Evolutionary conservation across 2,329 filamentous ascomycete species (phyloP).

Genomic region (Epichloe baconii): DNA sequence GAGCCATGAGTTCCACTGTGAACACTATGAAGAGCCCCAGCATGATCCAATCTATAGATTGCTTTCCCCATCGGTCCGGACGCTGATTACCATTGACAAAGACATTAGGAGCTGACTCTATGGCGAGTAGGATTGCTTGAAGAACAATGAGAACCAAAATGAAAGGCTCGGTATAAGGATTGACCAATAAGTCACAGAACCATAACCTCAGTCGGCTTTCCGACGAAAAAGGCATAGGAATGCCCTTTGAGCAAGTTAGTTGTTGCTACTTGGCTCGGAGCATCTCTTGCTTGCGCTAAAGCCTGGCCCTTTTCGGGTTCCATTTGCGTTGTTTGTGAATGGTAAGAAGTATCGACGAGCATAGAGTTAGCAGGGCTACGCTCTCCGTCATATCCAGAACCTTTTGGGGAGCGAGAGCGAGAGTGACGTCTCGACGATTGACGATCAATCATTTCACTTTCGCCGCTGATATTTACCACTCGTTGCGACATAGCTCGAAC

Average conservation of each 20-base stretch:
- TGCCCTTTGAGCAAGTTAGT: slow-evolving; percentile 75
- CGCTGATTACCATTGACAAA: slow-evolving; percentile 48
- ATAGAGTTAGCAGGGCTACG: slow-evolving; percentile 19
- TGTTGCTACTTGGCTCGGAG: slow-evolving; percentile 9
- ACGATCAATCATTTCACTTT: slow-evolving; percentile 70
- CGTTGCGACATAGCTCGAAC: slow-evolving; percentile 86
- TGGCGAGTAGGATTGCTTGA: slow-evolving; percentile 75
- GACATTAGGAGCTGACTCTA: slow-evolving; percentile 67
- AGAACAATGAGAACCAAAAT: slow-evolving; percentile 79
- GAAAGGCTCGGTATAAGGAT: slow-evolving; percentile 73
- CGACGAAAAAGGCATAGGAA: slow-evolving; percentile 68
- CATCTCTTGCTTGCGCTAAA: slow-evolving; percentile 4
- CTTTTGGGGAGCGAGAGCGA: slow-evolving; percentile 43
- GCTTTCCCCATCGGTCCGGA: slow-evolving; percentile 51
- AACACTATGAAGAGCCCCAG: slow-evolving; percentile 79
- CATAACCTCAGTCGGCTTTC: slow-evolving; percentile 60
- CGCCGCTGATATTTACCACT: slow-evolving; percentile 94
- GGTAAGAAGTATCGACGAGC: slow-evolving; percentile 37
- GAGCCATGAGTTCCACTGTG: slow-evolving; percentile 69
- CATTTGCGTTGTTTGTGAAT: slow-evolving; percentile 31
- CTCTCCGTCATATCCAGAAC: slow-evolving; percentile 20
- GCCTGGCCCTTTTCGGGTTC: slow-evolving; percentile 31
- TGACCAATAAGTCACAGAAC: slow-evolving; percentile 74
- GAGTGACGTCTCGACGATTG: slow-evolving; percentile 49
- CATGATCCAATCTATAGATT: slow-evolving; percentile 65